Base-by-base conservation (phyloP, 2,329 filamentous ascomycete genomes). In the Sclerotinia sclerotiorum region DNA sequence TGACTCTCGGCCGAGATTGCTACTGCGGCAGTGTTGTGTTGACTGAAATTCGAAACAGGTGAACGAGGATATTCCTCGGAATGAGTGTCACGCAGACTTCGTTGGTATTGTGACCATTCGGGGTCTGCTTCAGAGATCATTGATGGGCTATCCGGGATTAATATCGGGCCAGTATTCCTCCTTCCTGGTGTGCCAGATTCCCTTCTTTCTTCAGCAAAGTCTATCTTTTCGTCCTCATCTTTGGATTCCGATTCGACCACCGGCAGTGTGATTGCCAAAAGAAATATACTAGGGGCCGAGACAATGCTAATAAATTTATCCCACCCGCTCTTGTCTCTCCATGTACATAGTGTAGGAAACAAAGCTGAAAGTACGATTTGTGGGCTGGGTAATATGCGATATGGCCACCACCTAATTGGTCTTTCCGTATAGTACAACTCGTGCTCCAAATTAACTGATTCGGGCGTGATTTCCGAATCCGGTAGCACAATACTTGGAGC, bases 221-320 rank as follows among this genome's bases (percentile, higher is more conserved):
- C 21, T 67, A 58, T 68, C 32, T 72, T 67, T 46, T 80, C 78
- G 5, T 84, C 82, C 6, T 79, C 79, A 3, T 82, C 79, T 17
- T 87, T 85, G 10, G 84, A 83, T 27, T 86, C 84, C 1, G 86
- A 86, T 74, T 98, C 94, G 7, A 97, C 92, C 0, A 99, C 93
- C 0, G 96, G 95, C 5, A 99, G 79, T 0, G 95, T 99, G 58
- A 95, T 88, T 0, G 94, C 94, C 5, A 99, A 83, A 2, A 98
- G 81, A 71, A 99, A 92, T 49, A 99, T 93, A 74, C 91, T 96
- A 1, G 94, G 92, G n/a, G 93, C 89, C 10, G 94, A 94, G 49
- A 96, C 84, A 15, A 95, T 75, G 54, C 93, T 94, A 60, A 97
- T 81, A 56, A 93, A 80, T 76, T 91, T 93, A 74, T 94, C 94